Percentiles rank a stretch among this genome's conserved stretches.
Evolutionary conservation across 768 basidiomycete genomes (phyloP).

Genomic region (Tephrocybe sp.): DNA sequence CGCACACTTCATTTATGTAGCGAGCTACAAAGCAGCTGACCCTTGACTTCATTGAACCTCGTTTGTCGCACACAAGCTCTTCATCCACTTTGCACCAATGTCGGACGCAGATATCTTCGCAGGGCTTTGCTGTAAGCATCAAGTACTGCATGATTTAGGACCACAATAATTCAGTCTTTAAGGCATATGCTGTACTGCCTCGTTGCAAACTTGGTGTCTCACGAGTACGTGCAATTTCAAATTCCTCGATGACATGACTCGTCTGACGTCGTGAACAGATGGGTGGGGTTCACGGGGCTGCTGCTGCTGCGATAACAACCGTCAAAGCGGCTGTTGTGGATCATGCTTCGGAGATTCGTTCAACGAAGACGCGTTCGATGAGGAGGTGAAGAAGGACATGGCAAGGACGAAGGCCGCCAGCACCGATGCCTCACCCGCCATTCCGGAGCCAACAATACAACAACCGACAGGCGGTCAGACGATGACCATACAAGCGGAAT

Average conservation of each 20-base stretch:
- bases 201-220: constrained; percentile 27
- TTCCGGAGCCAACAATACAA: constrained; percentile 24
- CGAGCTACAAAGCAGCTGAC: too few relatives aligned
- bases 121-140: constrained; percentile 29
- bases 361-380: constrained; percentile 45
- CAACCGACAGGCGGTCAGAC: constrained; percentile 5
- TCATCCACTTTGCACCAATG: too few relatives aligned
- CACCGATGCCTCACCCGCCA: constrained; percentile 19
- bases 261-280: constrained; percentile 18
- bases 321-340: constrained; percentile 43
- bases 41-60: too few relatives aligned
- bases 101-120: constrained; percentile 20
- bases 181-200: constrained; percentile 19
- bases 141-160: too few relatives aligned
- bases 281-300: constrained; percentile 32
- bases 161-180: background rate
- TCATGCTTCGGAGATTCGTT: constrained; percentile 43
- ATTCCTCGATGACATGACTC: too few relatives aligned
- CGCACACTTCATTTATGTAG: too few relatives aligned
- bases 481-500: constrained; percentile 10
- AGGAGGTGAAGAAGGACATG: constrained; percentile 37
- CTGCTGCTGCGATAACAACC: constrained; percentile 29
- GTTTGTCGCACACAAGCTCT: background rate
- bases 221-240: constrained; percentile 16
- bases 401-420: constrained; percentile 34